phyloP scores from a whole-genome alignment of 495 filamentous ascomycete species.

The Arthonia radiata region DNA sequence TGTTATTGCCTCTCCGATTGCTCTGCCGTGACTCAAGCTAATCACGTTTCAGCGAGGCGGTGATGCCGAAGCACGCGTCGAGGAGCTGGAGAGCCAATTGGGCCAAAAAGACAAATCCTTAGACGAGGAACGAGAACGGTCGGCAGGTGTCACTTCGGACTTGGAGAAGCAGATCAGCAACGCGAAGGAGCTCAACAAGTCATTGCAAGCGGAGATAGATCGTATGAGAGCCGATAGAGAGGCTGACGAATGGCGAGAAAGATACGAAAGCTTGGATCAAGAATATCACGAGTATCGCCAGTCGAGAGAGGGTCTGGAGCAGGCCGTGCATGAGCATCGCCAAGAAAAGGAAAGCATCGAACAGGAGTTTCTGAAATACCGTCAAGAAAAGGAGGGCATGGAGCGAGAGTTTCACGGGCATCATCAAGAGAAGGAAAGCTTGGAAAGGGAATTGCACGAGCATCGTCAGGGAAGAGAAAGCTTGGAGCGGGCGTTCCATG shows the following conservation, averaged over 20 bases:
- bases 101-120: slow-evolving; percentile 25
- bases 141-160: slow-evolving; percentile 42
- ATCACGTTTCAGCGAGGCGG: no score
- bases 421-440: no score
- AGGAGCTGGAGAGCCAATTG: slow-evolving; percentile 36
- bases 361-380: slow-evolving; percentile 12
- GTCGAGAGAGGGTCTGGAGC: slow-evolving; percentile 37
- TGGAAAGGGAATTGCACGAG: slow-evolving; percentile 38
- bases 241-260: no score
- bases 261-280: no score
- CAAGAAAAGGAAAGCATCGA: slow-evolving; percentile 6
- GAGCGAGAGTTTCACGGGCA: slow-evolving; percentile 48
- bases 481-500: not conserved
- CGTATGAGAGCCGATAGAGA: slow-evolving; percentile 41
- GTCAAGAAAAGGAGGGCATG: slow-evolving; percentile 38
- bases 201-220: slow-evolving; percentile 54
- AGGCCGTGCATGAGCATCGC: slow-evolving; percentile 9
- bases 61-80: no score
- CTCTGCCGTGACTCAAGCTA: no score
- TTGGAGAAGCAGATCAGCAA: slow-evolving; percentile 60
- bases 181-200: slow-evolving; percentile 51
- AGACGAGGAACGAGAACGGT: slow-evolving; percentile 33
- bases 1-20: no score
- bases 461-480: slow-evolving; percentile 24
- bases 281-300: slow-evolving; percentile 33